A percentile compares a stretch with the other conserved stretches of the same genome.
phyloP scores from a whole-genome alignment of 1,284 basidiomycete genomes.

The Porphyrellus sp. region DNA sequence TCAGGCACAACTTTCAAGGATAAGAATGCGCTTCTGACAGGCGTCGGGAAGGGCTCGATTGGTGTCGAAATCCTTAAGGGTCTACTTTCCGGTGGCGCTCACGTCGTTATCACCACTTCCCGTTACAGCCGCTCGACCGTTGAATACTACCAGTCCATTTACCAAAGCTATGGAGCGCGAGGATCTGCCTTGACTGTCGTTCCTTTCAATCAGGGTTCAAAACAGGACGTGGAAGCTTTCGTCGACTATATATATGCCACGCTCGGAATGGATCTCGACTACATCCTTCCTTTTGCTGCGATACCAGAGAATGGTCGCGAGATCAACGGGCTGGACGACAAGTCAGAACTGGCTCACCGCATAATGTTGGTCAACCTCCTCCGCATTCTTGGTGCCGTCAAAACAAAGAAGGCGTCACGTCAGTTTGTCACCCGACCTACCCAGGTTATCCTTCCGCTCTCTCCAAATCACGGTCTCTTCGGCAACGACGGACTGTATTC shows the following conservation, averaged over 20 bases:
- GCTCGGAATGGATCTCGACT: slow-evolving; percentile 93
- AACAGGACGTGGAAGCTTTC: slow-evolving; percentile 95
- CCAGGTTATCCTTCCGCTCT: slow-evolving; percentile 95
- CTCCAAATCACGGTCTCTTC: slow-evolving; percentile 97
- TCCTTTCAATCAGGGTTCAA: slow-evolving; percentile 98
- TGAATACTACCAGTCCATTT: slow-evolving; percentile 98
- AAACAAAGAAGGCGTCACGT: slow-evolving; percentile 95
- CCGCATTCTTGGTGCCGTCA: slow-evolving; percentile 93
- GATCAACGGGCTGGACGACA: slow-evolving; percentile 95
- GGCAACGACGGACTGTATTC: slow-evolving; percentile 98
- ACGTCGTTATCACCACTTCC: slow-evolving; percentile 96
- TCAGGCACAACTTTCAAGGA: slow-evolving; percentile 98
- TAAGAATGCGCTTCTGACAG: slow-evolving; percentile 96
- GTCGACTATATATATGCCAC: slow-evolving; percentile 98
- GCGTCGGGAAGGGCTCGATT: slow-evolving; percentile 96
- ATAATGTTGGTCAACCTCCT: slow-evolving; percentile 96
- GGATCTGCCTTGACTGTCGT: slow-evolving; percentile 96
- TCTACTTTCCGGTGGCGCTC: slow-evolving; percentile 91
- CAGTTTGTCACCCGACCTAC: slow-evolving; percentile 97
- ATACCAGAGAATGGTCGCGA: slow-evolving; percentile 98
- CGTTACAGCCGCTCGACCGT: slow-evolving; percentile 92
- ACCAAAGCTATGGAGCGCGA: slow-evolving; percentile 91
- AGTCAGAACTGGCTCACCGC: slow-evolving; percentile 95
- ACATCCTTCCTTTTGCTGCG: slow-evolving; percentile 96
- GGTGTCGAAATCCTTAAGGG: slow-evolving; percentile 98